phyloP scores from a whole-genome alignment of 164 flowering plant genomes.

The Liriodendron chinense region DNA sequence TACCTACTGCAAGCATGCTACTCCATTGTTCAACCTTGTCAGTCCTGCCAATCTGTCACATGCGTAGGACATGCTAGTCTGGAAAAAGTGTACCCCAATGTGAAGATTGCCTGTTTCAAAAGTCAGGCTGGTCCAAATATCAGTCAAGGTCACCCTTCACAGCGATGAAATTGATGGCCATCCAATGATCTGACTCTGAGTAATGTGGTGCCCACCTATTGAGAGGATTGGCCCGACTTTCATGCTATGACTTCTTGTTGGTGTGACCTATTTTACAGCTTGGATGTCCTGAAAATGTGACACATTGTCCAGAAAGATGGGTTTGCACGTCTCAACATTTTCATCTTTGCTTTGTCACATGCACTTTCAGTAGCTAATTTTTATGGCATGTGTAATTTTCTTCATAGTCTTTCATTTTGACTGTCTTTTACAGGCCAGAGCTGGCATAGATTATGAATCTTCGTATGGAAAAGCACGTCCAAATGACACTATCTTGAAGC shows the following conservation, averaged over 20 bases:
- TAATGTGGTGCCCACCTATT: not conserved
- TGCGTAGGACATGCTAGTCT: no score
- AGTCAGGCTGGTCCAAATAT: no score
- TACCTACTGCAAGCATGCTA: no score
- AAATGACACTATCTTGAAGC: conserved; percentile 83
- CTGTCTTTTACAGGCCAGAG: conserved; percentile 59
- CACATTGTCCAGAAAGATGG: not conserved
- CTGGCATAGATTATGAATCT: conserved; percentile 86
- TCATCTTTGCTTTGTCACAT: no score
- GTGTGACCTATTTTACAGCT: not conserved
- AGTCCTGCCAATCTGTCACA: no score
- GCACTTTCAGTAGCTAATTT: not conserved
- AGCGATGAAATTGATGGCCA: not conserved
- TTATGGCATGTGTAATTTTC: not conserved
- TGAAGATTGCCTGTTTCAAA: no score
- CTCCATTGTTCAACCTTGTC: no score
- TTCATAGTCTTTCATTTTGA: no score
- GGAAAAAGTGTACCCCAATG: no score
- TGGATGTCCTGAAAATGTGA: not conserved
- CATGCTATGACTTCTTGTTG: not conserved
- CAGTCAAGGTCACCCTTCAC: no score
- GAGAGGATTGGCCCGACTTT: not conserved
- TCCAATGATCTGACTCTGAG: not conserved
- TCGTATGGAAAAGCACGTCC: conserved; percentile 77
- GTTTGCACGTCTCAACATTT: not conserved